Evolutionary conservation across 1,284 basidiomycete genomes (phyloP), one percentile per base, ranked within the genome.

Genomic region (Anthracocystis walkeri): DNA sequence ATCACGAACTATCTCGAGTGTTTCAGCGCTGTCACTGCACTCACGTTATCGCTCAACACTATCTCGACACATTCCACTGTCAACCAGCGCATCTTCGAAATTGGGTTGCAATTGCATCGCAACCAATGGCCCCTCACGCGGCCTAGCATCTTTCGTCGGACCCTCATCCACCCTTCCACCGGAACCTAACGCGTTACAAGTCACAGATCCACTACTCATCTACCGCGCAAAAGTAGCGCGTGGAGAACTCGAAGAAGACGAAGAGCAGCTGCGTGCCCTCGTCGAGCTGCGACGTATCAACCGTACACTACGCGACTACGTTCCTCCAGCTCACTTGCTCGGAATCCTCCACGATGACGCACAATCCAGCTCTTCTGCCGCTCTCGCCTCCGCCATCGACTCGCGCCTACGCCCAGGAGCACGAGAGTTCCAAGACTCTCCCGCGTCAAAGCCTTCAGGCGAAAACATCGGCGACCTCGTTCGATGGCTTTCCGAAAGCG

Each of bases 211-310:
- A 5, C 62, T 82, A 14, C 49, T 78, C 48, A 64, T 82, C 67
- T 74, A 84, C 57, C 69, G 75, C 58, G 66, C 79, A 54, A 77
- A 81, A 65, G 89, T 89, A 0, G 86, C 88, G 0, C 79, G 86
- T 0, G 90, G 91, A 0, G 85, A 87, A 61, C 87, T 92, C 58
- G 84, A 87, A 65, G 89, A 89, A 82, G 90, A 92, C 74, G 89
- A 90, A 62, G 89, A 91, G 63, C 91, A 92, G 80, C 87, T 92
- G 20, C 85, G 90, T 20, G 88, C 88, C 4, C 86, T 91, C n/a
- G 89, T 91, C 86, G 87, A 89, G 85, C 87, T 89, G 18, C 85
- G 88, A 38, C 87, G 87, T 38, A 78, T 90, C 35, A 87, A 88
- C 49, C 87, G 84, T 33, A 86, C 87, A 4, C 82, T 90, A 10